phyloP scores from a whole-genome alignment of 2,329 filamentous ascomycete genomes.

The Didymella sp. region DNA sequence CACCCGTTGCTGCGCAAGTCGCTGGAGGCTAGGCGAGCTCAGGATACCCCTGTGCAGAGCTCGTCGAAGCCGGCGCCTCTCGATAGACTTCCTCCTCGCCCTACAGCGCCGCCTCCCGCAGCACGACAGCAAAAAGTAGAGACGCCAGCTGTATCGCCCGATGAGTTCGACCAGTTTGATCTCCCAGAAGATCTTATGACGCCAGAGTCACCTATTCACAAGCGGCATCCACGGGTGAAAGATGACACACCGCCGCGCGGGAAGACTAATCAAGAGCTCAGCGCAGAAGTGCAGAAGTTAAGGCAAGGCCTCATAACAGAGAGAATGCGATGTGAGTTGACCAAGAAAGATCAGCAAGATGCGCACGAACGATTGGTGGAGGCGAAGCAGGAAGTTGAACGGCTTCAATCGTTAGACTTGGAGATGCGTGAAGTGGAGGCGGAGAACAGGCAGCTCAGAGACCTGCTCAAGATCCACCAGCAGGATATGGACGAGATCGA shows the following conservation, averaged over 20 bases:
- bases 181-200: slow-evolving; percentile 42
- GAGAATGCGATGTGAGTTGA: slow-evolving; percentile 42
- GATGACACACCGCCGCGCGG: slow-evolving; percentile 29
- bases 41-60: slow-evolving; percentile 24
- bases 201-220: slow-evolving; percentile 38
- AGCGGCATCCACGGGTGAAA: slow-evolving; percentile 36
- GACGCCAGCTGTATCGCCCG: slow-evolving; percentile 20
- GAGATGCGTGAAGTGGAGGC: slow-evolving; percentile 37
- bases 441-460: slow-evolving; percentile 31
- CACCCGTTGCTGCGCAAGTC: slow-evolving; percentile 45
- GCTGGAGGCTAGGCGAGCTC: slow-evolving; percentile 41
- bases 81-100: not conserved
- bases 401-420: slow-evolving; percentile 37
- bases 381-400: slow-evolving; percentile 34
- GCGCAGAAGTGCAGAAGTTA: slow-evolving; percentile 35
- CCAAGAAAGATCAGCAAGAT: slow-evolving; percentile 42
- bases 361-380: slow-evolving; percentile 37
- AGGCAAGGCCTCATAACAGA: slow-evolving; percentile 39
- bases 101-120: slow-evolving; percentile 4
- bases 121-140: slow-evolving; percentile 3
- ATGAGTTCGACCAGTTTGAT: slow-evolving; percentile 36
- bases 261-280: slow-evolving; percentile 41
- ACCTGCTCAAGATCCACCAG: slow-evolving; percentile 32
- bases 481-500: slow-evolving; percentile 24
- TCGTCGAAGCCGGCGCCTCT: slow-evolving; percentile 1